These are phyloP conservation scores for Mucor velutinosus DNA, from an alignment of 371 early-diverging fungal species.

Conservation along the genomic window DNA sequence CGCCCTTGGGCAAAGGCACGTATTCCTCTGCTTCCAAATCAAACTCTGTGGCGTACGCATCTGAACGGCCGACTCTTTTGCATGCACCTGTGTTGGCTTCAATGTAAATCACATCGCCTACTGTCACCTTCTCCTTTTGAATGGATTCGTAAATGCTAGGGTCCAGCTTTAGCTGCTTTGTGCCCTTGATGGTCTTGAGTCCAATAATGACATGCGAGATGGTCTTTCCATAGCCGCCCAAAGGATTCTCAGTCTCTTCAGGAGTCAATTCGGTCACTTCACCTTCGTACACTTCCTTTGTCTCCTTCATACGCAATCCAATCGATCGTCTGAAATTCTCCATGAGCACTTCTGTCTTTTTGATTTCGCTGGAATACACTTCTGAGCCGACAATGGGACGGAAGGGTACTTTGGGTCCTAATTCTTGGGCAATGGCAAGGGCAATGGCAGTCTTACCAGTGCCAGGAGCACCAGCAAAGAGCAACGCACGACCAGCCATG, in stretches of 20 bases:
- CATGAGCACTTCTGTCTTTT: constrained; percentile 98
- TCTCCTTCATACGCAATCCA: constrained; percentile 97
- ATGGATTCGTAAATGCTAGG: constrained; percentile 97
- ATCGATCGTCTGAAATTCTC: constrained; percentile 98
- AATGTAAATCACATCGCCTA: constrained; percentile 98
- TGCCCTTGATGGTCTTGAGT: constrained; percentile 98
- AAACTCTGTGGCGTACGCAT: constrained; percentile 94
- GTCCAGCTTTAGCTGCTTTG: constrained; percentile 97
- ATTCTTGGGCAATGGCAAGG: constrained; percentile 93
- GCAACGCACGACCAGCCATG: constrained; percentile 96
- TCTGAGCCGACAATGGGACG: constrained; percentile 98
- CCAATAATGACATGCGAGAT: constrained; percentile 95
- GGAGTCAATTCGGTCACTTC: constrained; percentile 98
- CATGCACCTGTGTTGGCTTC: constrained; percentile 98
- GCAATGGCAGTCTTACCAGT: constrained; percentile 96
- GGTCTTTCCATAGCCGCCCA: constrained; percentile 93
- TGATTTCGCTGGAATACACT: constrained; percentile 96
- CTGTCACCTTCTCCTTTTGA: constrained; percentile 94
- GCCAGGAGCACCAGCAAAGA: constrained; percentile 98
- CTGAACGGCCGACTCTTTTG: constrained; percentile 97
- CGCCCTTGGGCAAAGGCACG: constrained; percentile 98
- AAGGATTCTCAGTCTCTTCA: constrained; percentile 94
- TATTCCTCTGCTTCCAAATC: constrained; percentile 97
- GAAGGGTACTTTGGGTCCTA: constrained; percentile 97
- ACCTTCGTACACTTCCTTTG: constrained; percentile 99